These are phyloP conservation scores for Malus hybrid DNA, from an alignment of 331 rosid genomes.

Conservation along the genomic window DNA sequence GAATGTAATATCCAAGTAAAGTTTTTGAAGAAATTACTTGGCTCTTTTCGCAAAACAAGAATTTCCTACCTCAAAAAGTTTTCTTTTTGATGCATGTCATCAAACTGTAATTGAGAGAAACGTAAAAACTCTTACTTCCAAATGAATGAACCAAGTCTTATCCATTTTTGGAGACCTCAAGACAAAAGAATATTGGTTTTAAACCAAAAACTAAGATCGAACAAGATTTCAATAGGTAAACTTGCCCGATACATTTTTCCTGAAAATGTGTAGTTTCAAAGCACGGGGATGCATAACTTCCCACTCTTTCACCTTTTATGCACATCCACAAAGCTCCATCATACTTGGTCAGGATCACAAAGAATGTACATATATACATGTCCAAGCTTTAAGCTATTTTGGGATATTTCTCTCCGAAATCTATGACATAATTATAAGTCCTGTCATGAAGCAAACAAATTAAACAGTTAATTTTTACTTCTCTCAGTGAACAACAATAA, in stretches of 20 bases:
- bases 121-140: too few species aligned
- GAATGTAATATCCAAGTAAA: too few species aligned
- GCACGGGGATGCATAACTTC: constrained; percentile 7
- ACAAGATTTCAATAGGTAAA: too few species aligned
- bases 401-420: background rate
- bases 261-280: constrained; percentile 1
- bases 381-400: background rate
- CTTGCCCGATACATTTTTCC: constrained; percentile 14
- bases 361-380: background rate
- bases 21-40: too few species aligned
- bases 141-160: too few species aligned
- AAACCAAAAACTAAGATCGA: too few species aligned
- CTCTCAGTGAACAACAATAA: background rate
- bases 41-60: too few species aligned
- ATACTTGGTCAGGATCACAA: constrained; percentile 12
- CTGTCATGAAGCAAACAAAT: background rate
- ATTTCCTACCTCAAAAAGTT: too few species aligned
- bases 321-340: constrained; percentile 14
- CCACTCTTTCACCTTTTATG: constrained; percentile 4
- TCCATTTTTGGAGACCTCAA: too few species aligned
- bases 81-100: too few species aligned
- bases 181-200: too few species aligned
- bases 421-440: background rate
- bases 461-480: constrained; percentile 11
- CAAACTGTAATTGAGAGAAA: too few species aligned